Evolutionary conservation across 2,329 filamentous ascomycete genomes (phyloP), one percentile per base, ranked within the genome.

Genomic region (Fusarium vanettenii): DNA sequence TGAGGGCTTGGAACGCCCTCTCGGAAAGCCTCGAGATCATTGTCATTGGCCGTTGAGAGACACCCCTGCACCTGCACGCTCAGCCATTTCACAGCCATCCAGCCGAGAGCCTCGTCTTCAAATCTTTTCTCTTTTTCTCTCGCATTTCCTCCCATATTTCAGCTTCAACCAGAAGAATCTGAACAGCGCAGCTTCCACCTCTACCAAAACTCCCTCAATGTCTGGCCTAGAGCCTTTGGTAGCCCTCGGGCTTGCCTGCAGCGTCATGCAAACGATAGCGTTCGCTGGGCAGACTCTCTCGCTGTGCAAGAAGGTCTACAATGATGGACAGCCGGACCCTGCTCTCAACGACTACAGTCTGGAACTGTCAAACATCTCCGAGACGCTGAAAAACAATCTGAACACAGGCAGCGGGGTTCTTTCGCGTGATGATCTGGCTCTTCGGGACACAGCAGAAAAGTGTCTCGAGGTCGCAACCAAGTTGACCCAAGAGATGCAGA

Each of bases 181-280:
- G 2, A 25, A n/a, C 14, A 37, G 9, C 0, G 6, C 14, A 27
- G 1, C 5, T n/a, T 37, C 0, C 2, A 5, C 16, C 20, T 37
- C 13, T 11, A 4, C 18, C 13, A 8, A 11, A n/a, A 18, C 6
- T 11, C 3, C 6, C 5, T 20, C n/a, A 7, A 39, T 59, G 55
- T 39, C 55, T 39, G 55, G 33, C 31, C 33, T 59, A 3, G 55
- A 59, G 16, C 55, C 55, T 13, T 6, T 59, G 5, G 55, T 14
- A 18, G 55, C 55, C 55, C 22, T 59, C 3, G 55, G 55, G 33
- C 55, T 59, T 13, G 55, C 55, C 9, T 59, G 55, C 33, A 59
- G 35, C 33, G 7, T 59, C 33, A 59, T 59, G 55, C 55, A 59
- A 10, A 37, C 22, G 20, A 39, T 39, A 18, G 25, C 55, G 4